These are phyloP conservation scores for Russula sp. DNA, from an alignment of 768 basidiomycete species.

Conservation along the genomic window DNA sequence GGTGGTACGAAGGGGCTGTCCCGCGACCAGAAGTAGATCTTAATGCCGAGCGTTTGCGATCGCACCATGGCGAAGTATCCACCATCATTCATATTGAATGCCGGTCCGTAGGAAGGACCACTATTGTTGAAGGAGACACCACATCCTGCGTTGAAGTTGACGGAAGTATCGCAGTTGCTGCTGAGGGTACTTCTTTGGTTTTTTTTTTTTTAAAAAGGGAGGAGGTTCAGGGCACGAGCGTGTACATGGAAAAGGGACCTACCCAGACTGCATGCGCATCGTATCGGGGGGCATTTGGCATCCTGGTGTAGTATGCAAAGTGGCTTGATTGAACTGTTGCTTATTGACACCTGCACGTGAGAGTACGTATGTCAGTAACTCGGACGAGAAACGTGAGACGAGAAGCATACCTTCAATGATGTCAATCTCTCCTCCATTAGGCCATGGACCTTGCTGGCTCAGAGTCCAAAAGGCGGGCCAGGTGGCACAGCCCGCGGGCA, in stretches of 20 bases:
- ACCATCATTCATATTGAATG: conserved; percentile 53
- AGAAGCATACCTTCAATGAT: conserved; percentile 51
- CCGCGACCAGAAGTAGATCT: conserved; percentile 62
- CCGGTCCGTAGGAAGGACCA: conserved; percentile 44
- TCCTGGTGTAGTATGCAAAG: conserved; percentile 48
- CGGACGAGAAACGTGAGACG: not conserved
- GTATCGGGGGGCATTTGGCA: conserved; percentile 44
- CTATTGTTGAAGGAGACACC: conserved; percentile 45
- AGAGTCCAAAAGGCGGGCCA: conserved; percentile 69
- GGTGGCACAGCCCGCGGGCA: conserved; percentile 59
- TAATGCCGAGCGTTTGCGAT: conserved; percentile 44
- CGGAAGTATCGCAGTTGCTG: conserved; percentile 48
- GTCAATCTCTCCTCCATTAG: conserved; percentile 58
- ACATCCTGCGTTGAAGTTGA: conserved; percentile 61
- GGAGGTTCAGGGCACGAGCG: not conserved
- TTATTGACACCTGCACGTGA: conserved; percentile 46
- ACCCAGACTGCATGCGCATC: conserved; percentile 46
- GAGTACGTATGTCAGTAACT: not conserved
- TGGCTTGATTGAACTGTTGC: conserved; percentile 46
- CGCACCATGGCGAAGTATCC: conserved; percentile 59
- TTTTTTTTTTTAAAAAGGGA: not conserved
- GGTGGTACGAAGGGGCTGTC: conserved; percentile 42
- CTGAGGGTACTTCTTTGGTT: conserved; percentile 41
- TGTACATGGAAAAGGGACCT: conserved; percentile 21
- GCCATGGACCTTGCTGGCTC: conserved; percentile 54